Evolutionary conservation across 441 rosid genomes (phyloP), one percentile per base, ranked within the genome.

Genomic region (Erysimum cheiri): DNA sequence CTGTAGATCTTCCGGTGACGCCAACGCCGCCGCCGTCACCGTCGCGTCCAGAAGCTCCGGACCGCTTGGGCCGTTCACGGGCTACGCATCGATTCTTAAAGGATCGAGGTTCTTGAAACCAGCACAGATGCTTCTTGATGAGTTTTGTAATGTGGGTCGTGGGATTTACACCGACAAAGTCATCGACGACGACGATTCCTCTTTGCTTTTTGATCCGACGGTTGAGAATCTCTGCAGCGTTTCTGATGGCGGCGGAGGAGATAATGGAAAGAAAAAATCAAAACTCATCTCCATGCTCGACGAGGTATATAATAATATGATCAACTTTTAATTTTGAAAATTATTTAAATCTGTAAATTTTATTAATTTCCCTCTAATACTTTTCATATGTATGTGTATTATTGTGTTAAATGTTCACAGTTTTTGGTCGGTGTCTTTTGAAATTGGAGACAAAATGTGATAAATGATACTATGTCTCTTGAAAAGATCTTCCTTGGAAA

Each of bases 81-180:
- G 96, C 1, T 90, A 94, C 59, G 88, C 96, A 60, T 88, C 93
- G 60, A 80, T 94, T 60, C 73, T 94, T 60, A 86, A 84, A 60
- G 93, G 87, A 43, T 91, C 98, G 4, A 89, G 87, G 64, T 94
- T 91, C 70, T 70, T 94, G 81, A 91, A 78, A 80, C 97, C 97
- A 4, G 91, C 98, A 0, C 96, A 91, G 54, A 84, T 82, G 73
- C 79, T 91, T 44, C 85, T 94, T 29, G 96, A 89, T 54, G 95
- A 91, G 80, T 80, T 94, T 59, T 85, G 88, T 68, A 86, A 84
- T 60, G 91, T 83, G 10, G 96, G 88, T 56, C 75, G 85, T 6
- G 85, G 81, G 37, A 76, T 81, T 76, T 80, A 75, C 32, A 49
- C 77, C 57, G 94, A 88, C 24, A 88, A 81, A 61, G 31, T 71